A percentile compares a stretch with the other conserved stretches of the same genome.
Conservation (phyloP, 768 basidiomycete species). For the Suillus ampliporus region DNA sequence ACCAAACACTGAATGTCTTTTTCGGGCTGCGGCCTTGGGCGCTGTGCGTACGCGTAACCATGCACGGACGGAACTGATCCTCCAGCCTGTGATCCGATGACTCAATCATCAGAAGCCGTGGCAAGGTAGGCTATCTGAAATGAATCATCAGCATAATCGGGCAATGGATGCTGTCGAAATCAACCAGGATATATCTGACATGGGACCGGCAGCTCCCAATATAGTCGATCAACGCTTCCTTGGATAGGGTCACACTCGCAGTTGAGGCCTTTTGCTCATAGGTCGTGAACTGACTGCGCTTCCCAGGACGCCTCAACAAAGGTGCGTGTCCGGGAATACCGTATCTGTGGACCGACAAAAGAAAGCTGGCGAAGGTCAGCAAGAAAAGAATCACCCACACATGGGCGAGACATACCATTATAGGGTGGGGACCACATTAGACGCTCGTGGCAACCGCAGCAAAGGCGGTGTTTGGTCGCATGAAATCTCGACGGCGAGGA, state of each 20-base stretch:
- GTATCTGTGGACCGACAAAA: not conserved
- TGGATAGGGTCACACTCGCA: not conserved
- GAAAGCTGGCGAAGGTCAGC: not conserved
- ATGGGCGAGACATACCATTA: slow-evolving; percentile 2
- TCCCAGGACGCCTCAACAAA: not conserved
- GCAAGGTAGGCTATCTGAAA: not conserved
- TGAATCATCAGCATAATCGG: not conserved
- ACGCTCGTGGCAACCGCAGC: not conserved
- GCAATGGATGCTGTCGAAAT: not conserved
- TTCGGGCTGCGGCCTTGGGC: no score
- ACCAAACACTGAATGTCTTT: not conserved
- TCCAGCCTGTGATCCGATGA: slow-evolving; percentile 4
- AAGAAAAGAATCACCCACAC: not conserved
- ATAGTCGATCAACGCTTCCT: not conserved
- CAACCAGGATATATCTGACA: slow-evolving; percentile 4
- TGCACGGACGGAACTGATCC: not conserved
- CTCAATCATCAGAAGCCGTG: slow-evolving; percentile 4
- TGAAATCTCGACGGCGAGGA: not conserved
- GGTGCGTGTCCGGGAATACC: not conserved
- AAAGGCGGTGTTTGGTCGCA: not conserved
- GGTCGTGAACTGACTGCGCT: not conserved
- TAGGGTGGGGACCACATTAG: not conserved
- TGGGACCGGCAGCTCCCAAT: not conserved
- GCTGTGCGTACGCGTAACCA: not conserved
- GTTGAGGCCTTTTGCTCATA: not conserved